Conservation (phyloP, 2,329 filamentous ascomycete genomes). For the Colletotrichum liriopes region DNA sequence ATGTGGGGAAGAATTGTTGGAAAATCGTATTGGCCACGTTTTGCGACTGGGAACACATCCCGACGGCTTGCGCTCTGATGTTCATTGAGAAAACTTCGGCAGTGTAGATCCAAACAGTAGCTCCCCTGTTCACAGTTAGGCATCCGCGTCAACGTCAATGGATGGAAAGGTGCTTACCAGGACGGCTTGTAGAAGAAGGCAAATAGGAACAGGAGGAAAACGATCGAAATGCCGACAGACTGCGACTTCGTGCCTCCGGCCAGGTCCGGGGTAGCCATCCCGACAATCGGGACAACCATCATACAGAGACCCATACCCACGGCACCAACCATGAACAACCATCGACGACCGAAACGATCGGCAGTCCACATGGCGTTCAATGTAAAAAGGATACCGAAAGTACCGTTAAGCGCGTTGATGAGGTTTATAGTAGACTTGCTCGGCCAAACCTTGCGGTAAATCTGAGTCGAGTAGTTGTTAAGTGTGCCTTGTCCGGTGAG, state of each 20-base stretch:
- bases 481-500: constrained; percentile 51
- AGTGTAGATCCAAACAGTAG: constrained; percentile 80
- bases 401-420: constrained; percentile 78
- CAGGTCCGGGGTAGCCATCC: constrained; percentile 63
- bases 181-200: constrained; percentile 79
- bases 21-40: constrained; percentile 78
- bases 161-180: constrained; percentile 64
- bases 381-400: constrained; percentile 78
- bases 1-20: constrained; percentile 79
- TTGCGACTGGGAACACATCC: constrained; percentile 73
- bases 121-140: constrained; percentile 46
- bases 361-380: constrained; percentile 79
- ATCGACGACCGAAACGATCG: constrained; percentile 76
- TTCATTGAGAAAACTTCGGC: constrained; percentile 80
- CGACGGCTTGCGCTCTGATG: constrained; percentile 78
- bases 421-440: constrained; percentile 70
- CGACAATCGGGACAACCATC: constrained; percentile 65
- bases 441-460: constrained; percentile 79
- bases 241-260: constrained; percentile 68
- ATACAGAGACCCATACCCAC: constrained; percentile 77
- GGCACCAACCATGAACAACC: constrained; percentile 75
- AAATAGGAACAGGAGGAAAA: constrained; percentile 77
- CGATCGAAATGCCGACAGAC: constrained; percentile 75
- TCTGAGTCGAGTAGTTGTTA: constrained; percentile 66
- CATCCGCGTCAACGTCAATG: not conserved